Conservation (phyloP, 1,284 basidiomycete species). For the Leccinum pachyderme region DNA sequence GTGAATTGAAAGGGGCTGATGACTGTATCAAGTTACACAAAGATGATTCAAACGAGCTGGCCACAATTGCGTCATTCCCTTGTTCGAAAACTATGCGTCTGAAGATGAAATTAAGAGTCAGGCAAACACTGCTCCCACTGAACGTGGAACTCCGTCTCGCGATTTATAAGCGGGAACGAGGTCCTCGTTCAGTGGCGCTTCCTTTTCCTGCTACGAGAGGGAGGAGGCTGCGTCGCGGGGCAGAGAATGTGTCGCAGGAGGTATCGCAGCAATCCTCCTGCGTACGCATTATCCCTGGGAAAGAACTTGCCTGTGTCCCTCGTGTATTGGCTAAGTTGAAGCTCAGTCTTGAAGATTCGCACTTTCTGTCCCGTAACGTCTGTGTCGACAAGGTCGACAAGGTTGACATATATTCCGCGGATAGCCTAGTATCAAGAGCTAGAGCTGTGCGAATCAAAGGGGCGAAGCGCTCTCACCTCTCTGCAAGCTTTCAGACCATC, state of each 20-base stretch:
- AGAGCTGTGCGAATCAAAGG: neutral
- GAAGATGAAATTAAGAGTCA: neutral
- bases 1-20: neutral
- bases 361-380: conserved; percentile 1
- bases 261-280: conserved; percentile 18
- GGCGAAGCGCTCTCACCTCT: conserved; percentile 9
- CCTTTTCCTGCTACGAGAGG: neutral
- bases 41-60: neutral
- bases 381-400: conserved; percentile 22
- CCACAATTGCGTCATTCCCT: neutral
- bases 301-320: conserved; percentile 13
- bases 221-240: neutral
- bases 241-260: conserved; percentile 19
- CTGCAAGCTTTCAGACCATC: conserved; percentile 6
- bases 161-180: neutral
- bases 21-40: neutral
- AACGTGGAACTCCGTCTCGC: conserved; percentile 6
- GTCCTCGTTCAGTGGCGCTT: conserved; percentile 12
- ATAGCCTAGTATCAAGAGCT: conserved; percentile 7
- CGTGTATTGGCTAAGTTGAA: conserved; percentile 13
- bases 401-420: conserved; percentile 6
- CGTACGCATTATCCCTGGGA: conserved; percentile 19
- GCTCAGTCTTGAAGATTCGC: conserved; percentile 11
- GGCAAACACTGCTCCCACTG: neutral
- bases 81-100: neutral